Percentiles rank a stretch among this genome's conserved stretches.
phyloP scores from a whole-genome alignment of 495 filamentous ascomycete genomes.

The Neohortaea acidophila region DNA sequence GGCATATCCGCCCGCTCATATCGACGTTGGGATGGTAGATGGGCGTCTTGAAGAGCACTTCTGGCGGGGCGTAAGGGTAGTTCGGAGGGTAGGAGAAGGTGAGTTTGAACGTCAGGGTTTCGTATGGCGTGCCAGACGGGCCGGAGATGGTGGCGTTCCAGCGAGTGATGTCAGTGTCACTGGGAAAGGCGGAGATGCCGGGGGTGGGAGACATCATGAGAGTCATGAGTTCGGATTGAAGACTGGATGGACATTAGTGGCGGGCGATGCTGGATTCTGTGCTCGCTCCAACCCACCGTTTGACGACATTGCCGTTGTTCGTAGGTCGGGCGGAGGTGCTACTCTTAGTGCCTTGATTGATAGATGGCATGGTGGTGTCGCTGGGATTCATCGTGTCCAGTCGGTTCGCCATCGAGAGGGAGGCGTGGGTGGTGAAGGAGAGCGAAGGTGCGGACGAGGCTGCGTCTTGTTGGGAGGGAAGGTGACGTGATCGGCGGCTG shows the following conservation, averaged over 20 bases:
- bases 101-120: slow-evolving; percentile 80
- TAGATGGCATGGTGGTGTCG: slow-evolving; percentile 2
- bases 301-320: slow-evolving; percentile 20
- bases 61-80: slow-evolving; percentile 88
- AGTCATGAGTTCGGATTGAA: slow-evolving; percentile 95
- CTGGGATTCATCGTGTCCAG: slow-evolving; percentile 4
- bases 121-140: slow-evolving; percentile 82
- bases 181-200: slow-evolving; percentile 89
- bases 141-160: slow-evolving; percentile 93
- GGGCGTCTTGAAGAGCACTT: slow-evolving; percentile 48
- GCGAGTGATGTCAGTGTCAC: slow-evolving; percentile 73
- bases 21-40: slow-evolving; percentile 34
- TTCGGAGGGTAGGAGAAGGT: slow-evolving; percentile 78
- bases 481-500: too few relatives aligned
- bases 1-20: slow-evolving; percentile 28
- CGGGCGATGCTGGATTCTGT: neutral
- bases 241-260: slow-evolving; percentile 33
- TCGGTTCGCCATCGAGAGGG: slow-evolving; percentile 4
- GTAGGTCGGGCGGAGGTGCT: slow-evolving; percentile 2
- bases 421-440: too few relatives aligned
- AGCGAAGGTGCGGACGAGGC: too few relatives aligned
- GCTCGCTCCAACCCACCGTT: slow-evolving; percentile 14
- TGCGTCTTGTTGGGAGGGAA: too few relatives aligned
- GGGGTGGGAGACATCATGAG: slow-evolving; percentile 90
- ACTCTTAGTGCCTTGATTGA: slow-evolving; percentile 8